Evolutionary conservation across 768 basidiomycete species (phyloP), one percentile per base, ranked within the genome.

Genomic region (Strobilomyces confusus): DNA sequence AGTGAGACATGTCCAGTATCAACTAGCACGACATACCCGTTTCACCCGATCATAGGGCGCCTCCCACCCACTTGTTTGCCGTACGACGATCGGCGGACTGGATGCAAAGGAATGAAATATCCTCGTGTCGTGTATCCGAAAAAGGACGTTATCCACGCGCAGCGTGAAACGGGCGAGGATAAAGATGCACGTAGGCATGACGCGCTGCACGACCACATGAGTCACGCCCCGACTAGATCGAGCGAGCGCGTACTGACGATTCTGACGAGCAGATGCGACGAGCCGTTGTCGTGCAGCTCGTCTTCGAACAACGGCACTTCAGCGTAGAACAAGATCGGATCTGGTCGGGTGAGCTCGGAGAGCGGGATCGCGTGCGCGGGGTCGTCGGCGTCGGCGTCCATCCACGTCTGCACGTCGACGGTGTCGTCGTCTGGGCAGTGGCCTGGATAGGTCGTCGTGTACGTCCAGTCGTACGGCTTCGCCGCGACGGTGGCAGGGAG

Each of bases 391-490:
- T 89, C 81, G 5, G 83, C 82, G 25, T 78, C 67, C 19, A 54
- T 65, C 86, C 87, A 89, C 2, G 58, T 52, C 32, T 58, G 26
- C 3, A 59, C 55, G 33, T 51, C 59, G 17, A 63, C 60, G 1
- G 68, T 34, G 9, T 32, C 40, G 1, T 19, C 37, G 15, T 47
- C 44, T 2, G 30, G 22, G 13, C 56, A 60, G 59, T 87, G 83
- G 0, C 95, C 97, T 0, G 83, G 62, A 60, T 98, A 94, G 4
- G 79, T 83, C 2, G 93, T 91, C 3, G 95, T 97, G 68, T 97
- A 98, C 12, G 97, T 99, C 97, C 97, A 98, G 65, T 99, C 97
- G 69, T 91, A 98, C 0, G 87, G 88, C 61, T 95, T 97, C 9
- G 92, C 87, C 0, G 78, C 66, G 20, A 84, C 80, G 6, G 89